phyloP scores from a whole-genome alignment of 768 basidiomycete species.

The Tubosaeta brunneosetosa region DNA sequence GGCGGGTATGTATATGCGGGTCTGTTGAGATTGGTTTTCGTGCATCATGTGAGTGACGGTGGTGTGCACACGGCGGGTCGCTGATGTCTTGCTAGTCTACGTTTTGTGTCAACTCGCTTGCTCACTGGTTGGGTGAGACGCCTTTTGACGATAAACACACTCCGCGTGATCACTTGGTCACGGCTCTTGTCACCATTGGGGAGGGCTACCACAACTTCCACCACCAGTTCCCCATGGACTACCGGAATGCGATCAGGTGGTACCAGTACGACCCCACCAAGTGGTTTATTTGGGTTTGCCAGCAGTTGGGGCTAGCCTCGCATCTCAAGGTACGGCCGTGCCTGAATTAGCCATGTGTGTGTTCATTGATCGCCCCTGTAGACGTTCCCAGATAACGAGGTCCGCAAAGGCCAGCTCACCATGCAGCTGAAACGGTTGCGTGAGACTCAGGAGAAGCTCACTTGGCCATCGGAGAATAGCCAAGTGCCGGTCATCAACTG shows the following conservation, averaged over 20 bases:
- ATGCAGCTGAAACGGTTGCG: constrained; percentile 90
- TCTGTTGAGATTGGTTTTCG: constrained; percentile 72
- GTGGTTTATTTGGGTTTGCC: constrained; percentile 67
- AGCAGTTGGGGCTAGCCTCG: constrained; percentile 45
- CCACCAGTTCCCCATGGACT: constrained; percentile 96
- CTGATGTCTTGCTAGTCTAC: constrained; percentile 57
- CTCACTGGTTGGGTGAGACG: constrained; percentile 91
- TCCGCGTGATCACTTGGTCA: constrained; percentile 83
- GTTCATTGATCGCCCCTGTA: constrained; percentile 6
- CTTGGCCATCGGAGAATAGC: constrained; percentile 73
- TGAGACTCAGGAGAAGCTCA: constrained; percentile 66
- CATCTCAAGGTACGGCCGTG: constrained; percentile 48
- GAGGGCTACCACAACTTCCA: constrained; percentile 99
- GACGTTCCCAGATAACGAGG: constrained; percentile 65
- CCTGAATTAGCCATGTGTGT: background rate
- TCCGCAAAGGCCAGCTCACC: constrained; percentile 84
- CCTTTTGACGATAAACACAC: constrained; percentile 96
- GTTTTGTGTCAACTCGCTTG: constrained; percentile 95
- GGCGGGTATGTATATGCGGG: constrained; percentile 88
- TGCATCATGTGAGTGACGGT: constrained; percentile 68
- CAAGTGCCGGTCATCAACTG: constrained; percentile 80
- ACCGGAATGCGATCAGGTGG: constrained; percentile 91
- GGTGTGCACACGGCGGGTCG: too few species aligned
- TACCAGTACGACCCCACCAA: constrained; percentile 92
- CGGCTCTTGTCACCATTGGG: constrained; percentile 86